Evolutionary conservation across 2,329 filamentous ascomycete species (phyloP).

Genomic region (Alternaria sp.): DNA sequence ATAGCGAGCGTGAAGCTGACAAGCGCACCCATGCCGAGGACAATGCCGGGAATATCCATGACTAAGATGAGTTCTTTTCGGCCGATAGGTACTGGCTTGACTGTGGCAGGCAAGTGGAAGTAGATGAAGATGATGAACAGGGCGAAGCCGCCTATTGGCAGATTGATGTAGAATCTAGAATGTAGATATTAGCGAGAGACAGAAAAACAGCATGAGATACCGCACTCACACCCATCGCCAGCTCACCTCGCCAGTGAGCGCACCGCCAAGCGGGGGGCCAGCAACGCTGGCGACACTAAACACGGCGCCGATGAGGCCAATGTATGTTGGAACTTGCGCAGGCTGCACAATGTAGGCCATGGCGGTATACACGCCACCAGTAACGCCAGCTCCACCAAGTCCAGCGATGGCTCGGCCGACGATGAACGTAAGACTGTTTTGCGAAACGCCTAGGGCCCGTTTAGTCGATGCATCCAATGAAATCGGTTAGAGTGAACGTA

Average conservation of each 20-base stretch:
- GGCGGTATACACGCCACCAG: conserved; percentile 48
- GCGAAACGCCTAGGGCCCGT: conserved; percentile 27
- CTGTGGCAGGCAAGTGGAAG: conserved; percentile 20
- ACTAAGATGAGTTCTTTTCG: neutral
- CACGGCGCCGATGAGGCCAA: conserved; percentile 46
- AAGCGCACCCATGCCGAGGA: neutral
- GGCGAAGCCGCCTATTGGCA: conserved; percentile 54
- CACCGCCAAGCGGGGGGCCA: conserved; percentile 53
- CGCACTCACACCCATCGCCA: conserved; percentile 50
- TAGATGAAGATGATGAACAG: conserved; percentile 48
- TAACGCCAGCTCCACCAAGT: conserved; percentile 47
- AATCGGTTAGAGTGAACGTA: neutral
- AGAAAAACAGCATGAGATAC: neutral
- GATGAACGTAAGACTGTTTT: conserved; percentile 46
- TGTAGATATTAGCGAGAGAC: conserved; percentile 3
- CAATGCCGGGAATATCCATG: neutral
- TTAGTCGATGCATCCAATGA: too few relatives aligned
- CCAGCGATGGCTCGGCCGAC: conserved; percentile 50
- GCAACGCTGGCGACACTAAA: conserved; percentile 48
- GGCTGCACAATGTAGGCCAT: conserved; percentile 53
- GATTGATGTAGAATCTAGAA: conserved; percentile 52
- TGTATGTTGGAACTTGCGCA: conserved; percentile 47
- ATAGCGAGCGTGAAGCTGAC: neutral
- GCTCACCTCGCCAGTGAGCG: conserved; percentile 44
- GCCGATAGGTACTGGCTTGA: neutral